These are phyloP conservation scores for Suillus plorans DNA, from an alignment of 768 basidiomycete genomes.

Conservation along the genomic window DNA sequence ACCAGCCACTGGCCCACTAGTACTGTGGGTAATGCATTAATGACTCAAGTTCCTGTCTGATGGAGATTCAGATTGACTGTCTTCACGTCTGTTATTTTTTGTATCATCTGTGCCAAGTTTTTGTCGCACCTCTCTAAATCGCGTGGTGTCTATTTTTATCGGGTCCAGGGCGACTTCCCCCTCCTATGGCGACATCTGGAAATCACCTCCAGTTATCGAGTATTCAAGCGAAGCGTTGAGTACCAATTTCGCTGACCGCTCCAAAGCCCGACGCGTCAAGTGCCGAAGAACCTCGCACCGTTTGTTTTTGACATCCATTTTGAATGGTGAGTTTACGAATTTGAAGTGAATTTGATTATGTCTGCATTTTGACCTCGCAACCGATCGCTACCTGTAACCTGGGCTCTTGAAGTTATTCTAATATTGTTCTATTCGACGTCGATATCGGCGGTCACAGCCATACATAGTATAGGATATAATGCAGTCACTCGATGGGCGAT, in stretches of 20 bases:
- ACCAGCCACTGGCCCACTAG: not conserved
- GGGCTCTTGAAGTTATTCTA: not conserved
- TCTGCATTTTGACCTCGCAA: not conserved
- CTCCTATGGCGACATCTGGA: not conserved
- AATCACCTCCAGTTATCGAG: not conserved
- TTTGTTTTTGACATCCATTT: not conserved
- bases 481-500: not conserved
- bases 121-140: not conserved
- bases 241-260: not conserved
- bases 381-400: not conserved
- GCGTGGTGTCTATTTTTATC: not conserved
- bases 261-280: not conserved
- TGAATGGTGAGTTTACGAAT: not conserved
- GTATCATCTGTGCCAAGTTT: not conserved
- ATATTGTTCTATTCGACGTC: not conserved
- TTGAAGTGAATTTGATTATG: not conserved
- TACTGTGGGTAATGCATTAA: not conserved
- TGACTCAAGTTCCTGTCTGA: not conserved
- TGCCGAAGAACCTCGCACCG: not conserved
- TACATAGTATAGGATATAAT: not conserved
- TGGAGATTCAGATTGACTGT: not conserved
- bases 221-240: too few relatives aligned
- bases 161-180: too few relatives aligned
- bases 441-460: not conserved
- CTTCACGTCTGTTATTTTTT: not conserved